phyloP scores from a whole-genome alignment of 192 early-diverging fungal genomes.

The Backusella morwellensis region DNA sequence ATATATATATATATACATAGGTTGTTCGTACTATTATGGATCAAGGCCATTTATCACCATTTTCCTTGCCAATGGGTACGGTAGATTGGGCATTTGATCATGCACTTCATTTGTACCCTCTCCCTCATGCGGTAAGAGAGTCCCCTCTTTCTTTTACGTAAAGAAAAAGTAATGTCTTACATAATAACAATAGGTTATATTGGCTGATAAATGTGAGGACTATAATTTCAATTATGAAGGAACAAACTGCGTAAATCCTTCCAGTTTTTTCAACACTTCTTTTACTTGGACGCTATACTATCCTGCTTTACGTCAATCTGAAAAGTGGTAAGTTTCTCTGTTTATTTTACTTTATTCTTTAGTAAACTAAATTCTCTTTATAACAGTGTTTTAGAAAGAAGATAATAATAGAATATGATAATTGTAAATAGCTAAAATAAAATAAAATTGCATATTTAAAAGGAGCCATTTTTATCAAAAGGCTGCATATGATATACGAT shows the following conservation, averaged over 20 bases:
- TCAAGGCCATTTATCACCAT: slow-evolving; percentile 81
- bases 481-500: too few species aligned
- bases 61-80: slow-evolving; percentile 75
- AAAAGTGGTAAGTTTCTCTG: slow-evolving; percentile 44
- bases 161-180: not conserved
- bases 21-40: slow-evolving; percentile 81
- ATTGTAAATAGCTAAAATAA: slow-evolving; percentile 1
- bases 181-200: slow-evolving; percentile 55
- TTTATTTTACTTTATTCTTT: not conserved
- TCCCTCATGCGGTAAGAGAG: slow-evolving; percentile 72
- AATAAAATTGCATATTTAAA: not conserved
- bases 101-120: slow-evolving; percentile 83
- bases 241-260: slow-evolving; percentile 79
- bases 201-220: slow-evolving; percentile 85
- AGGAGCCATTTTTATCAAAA: too few species aligned
- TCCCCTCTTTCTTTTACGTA: too few species aligned
- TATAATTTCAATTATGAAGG: slow-evolving; percentile 75
- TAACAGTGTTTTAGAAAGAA: not conserved
- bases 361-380: not conserved
- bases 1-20: slow-evolving; percentile 30
- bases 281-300: slow-evolving; percentile 74
- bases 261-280: slow-evolving; percentile 49
- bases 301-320: slow-evolving; percentile 53
- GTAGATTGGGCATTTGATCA: slow-evolving; percentile 82
- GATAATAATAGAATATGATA: not conserved